Evolutionary conservation across 768 basidiomycete genomes (phyloP).

Genomic region (Galerina marginata): DNA sequence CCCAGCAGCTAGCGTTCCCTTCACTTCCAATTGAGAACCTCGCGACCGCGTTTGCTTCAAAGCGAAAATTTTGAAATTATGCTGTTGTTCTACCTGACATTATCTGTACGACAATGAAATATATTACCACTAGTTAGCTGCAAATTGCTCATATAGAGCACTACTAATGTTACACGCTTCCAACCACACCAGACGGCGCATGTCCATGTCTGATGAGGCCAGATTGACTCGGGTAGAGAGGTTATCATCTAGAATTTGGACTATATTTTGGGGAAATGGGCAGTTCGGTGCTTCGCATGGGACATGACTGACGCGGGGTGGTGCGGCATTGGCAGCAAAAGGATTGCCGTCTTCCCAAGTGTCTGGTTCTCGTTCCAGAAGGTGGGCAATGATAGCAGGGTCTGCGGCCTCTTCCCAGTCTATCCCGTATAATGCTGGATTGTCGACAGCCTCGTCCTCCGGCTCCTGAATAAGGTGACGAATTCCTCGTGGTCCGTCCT

Average conservation of each 20-base stretch:
- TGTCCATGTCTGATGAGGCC: background rate
- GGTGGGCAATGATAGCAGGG: background rate
- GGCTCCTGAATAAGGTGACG: background rate
- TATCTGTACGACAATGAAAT: too few species aligned
- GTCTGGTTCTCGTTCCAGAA: background rate
- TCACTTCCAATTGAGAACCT: too few species aligned
- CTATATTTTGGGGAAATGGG: background rate
- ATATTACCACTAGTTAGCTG: too few species aligned
- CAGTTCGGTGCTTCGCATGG: background rate
- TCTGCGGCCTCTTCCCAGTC: background rate
- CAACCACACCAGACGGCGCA: background rate
- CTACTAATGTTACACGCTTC: background rate
- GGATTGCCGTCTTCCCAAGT: background rate
- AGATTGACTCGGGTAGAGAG: background rate
- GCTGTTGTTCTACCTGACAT: too few species aligned
- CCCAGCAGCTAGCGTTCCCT: too few species aligned
- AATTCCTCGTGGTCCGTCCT: constrained; percentile 26
- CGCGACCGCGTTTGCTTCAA: too few species aligned
- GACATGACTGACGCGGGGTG: background rate
- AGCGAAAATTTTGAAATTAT: too few species aligned
- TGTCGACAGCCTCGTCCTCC: background rate
- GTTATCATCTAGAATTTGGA: background rate
- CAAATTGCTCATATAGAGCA: too few species aligned
- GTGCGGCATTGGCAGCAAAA: background rate
- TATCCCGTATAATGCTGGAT: background rate